Conservation (phyloP, 345 rosid species). For the Brassica carinata region DNA sequence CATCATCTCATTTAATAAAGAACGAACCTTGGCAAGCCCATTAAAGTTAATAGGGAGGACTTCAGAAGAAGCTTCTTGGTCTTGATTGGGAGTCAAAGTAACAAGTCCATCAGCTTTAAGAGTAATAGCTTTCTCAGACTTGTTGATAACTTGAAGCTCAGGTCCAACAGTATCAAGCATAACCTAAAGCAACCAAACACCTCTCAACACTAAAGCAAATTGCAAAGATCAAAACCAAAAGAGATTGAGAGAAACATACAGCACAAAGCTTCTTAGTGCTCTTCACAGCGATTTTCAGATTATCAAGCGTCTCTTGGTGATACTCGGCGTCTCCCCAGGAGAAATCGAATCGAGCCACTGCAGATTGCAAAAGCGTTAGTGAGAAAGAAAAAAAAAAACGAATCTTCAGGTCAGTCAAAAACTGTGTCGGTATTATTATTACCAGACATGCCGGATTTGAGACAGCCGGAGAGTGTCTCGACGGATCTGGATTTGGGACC, state of each 20-base stretch:
- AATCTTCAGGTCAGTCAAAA: not conserved
- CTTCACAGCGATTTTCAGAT: conserved; percentile 76
- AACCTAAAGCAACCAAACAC: conserved; percentile 51
- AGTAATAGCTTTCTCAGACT: conserved; percentile 67
- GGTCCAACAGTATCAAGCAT: conserved; percentile 97
- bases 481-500: conserved; percentile 85
- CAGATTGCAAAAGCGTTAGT: not conserved
- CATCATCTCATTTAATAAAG: not conserved
- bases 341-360: conserved; percentile 93
- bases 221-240: conserved; percentile 17
- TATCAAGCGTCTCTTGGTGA: conserved; percentile 87
- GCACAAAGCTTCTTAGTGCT: conserved; percentile 88
- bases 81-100: conserved; percentile 76
- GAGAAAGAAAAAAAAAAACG: not conserved
- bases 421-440: conserved; percentile 34
- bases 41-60: conserved; percentile 88
- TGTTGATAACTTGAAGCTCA: conserved; percentile 89
- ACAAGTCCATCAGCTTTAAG: conserved; percentile 76
- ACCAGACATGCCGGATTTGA: conserved; percentile 97
- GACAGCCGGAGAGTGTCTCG: conserved; percentile 71
- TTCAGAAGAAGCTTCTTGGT: conserved; percentile 79
- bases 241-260: conserved; percentile 45
- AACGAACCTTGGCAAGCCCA: conserved; percentile 79
- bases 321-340: conserved; percentile 80
- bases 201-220: not conserved